These are phyloP conservation scores for Alectoria sarmentosa DNA, from an alignment of 495 filamentous ascomycete genomes.

Conservation along the genomic window DNA sequence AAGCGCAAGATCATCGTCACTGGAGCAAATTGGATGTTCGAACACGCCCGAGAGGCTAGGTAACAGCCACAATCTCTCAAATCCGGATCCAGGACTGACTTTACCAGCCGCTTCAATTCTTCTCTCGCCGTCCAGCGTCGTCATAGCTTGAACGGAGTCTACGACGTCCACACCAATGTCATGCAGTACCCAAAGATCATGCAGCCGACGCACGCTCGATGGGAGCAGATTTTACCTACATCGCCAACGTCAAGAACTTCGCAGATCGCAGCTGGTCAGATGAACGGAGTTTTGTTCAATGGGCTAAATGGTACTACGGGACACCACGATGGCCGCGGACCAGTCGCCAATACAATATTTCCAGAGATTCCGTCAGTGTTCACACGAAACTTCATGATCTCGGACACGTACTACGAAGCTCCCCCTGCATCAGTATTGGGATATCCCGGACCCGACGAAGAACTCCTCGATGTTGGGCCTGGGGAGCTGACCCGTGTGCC, in stretches of 20 bases:
- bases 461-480: slow-evolving; percentile 50
- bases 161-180: slow-evolving; percentile 87
- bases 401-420: slow-evolving; percentile 60
- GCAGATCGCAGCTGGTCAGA: slow-evolving; percentile 24
- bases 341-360: slow-evolving; percentile 42
- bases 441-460: slow-evolving; percentile 58
- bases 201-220: slow-evolving; percentile 81
- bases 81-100: slow-evolving; percentile 27
- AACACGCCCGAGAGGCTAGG: slow-evolving; percentile 87
- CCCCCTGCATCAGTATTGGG: slow-evolving; percentile 52
- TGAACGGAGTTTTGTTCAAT: slow-evolving; percentile 8
- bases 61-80: slow-evolving; percentile 35
- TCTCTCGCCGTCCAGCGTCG: slow-evolving; percentile 56
- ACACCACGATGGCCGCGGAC: slow-evolving; percentile 14
- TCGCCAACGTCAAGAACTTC: slow-evolving; percentile 5
- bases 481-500: slow-evolving; percentile 54
- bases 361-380: slow-evolving; percentile 55
- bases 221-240: slow-evolving; percentile 55
- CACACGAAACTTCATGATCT: slow-evolving; percentile 66
- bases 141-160: slow-evolving; percentile 64
- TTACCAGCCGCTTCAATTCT: slow-evolving; percentile 69
- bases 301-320: background rate
- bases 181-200: slow-evolving; percentile 82
- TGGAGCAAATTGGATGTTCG: slow-evolving; percentile 93
- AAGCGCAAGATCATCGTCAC: slow-evolving; percentile 85